Conservation (phyloP, 495 filamentous ascomycete genomes). For the Poronia punctata region DNA sequence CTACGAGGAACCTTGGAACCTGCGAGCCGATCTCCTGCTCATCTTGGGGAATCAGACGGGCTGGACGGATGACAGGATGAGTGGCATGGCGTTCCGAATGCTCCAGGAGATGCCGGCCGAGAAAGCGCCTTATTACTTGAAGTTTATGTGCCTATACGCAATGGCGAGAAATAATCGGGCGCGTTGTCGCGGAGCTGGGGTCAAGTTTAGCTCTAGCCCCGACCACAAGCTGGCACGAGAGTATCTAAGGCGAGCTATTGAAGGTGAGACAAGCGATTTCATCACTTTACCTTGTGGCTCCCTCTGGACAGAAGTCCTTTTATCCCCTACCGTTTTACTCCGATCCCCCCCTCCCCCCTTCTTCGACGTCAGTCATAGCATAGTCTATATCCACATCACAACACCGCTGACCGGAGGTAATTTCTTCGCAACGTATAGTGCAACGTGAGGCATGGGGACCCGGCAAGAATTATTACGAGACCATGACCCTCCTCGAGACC, state of each 20-base stretch:
- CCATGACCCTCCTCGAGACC: slow-evolving; percentile 17
- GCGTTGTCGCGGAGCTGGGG: slow-evolving; percentile 8
- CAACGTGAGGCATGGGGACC: slow-evolving; percentile 20
- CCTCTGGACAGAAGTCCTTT: background rate
- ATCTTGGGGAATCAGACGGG: slow-evolving; percentile 22
- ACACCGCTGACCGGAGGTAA: background rate
- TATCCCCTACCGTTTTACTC: no score
- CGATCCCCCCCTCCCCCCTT: background rate
- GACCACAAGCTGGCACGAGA: slow-evolving; percentile 21
- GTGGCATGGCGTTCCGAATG: slow-evolving; percentile 14
- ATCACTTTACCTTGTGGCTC: background rate
- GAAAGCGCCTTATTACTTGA: slow-evolving; percentile 18
- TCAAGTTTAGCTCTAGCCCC: slow-evolving; percentile 3
- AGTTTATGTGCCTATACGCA: slow-evolving; percentile 22
- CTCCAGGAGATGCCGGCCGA: slow-evolving; percentile 15
- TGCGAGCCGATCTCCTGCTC: slow-evolving; percentile 22
- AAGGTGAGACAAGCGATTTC: slow-evolving; percentile 4
- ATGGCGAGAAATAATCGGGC: slow-evolving; percentile 15
- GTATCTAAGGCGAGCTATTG: slow-evolving; percentile 16
- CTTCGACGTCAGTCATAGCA: background rate
- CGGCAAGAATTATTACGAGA: slow-evolving; percentile 26
- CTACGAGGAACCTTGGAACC: slow-evolving; percentile 16
- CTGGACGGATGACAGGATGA: slow-evolving; percentile 23
- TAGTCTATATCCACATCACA: background rate
- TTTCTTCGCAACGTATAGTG: slow-evolving; percentile 2